Base-by-base conservation (phyloP, 2,329 filamentous ascomycete species). In the Passalora sequoiae region DNA sequence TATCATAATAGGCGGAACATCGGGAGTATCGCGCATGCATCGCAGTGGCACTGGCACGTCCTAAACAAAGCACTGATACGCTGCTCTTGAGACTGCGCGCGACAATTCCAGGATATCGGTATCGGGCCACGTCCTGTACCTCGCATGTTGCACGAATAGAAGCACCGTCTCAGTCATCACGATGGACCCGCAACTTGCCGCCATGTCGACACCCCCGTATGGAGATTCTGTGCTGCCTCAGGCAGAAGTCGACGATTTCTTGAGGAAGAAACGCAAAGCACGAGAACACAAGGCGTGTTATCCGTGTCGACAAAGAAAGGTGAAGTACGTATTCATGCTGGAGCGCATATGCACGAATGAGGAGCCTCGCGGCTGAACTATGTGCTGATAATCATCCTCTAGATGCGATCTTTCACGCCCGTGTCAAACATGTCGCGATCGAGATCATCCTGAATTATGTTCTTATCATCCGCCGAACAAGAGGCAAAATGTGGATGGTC, bases 231-330 rank as follows among this genome's bases (percentile, higher is more conserved):
- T 55, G 19, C 69, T 68, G 32, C 55, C 56, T 20, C 66, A 69
- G 40, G 60, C 65, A 39, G 70, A 73, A 41, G 70, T 74, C 44
- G 70, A 74, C 58, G 69, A 73, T 51, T 71, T 73, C 28, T 53
- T 74, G 54, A 63, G 70, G 16, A 63, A 70, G 54, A 74, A 74
- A 60, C 62, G 71, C 33, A 74, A 74, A 53, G 70, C 70, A 33
- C 61, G 71, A 21, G 71, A 74, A 60, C 72, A 74, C 62, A 74
- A 74, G 62, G 70, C 70, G 33, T 73, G 71, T 57, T 73, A 74
- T 57, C 70, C 71, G 41, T 74, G 71, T 57, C 63, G 71, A 31
- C 70, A 65, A 51, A 52, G 64, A 6, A 66, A 66, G 50, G 64
- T 66, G 28, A 62, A 59, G 59, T 61, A 47, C 27, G 59, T 49